Conservation (phyloP, 768 basidiomycete genomes). For the Boletus rubropictus region DNA sequence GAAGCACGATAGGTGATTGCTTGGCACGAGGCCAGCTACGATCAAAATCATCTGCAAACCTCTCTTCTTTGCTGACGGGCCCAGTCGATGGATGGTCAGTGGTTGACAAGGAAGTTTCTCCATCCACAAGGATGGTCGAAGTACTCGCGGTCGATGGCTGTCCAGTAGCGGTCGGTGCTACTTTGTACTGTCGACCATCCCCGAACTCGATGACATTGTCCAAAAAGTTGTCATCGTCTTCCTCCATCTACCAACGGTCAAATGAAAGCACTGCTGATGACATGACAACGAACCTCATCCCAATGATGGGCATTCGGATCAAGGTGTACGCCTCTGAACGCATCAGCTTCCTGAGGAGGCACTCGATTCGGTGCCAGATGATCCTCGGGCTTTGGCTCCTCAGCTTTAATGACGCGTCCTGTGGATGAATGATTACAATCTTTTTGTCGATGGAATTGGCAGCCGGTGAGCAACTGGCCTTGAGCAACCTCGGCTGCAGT, state of each 20-base stretch:
- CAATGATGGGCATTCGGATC: conserved; percentile 94
- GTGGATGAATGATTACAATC: conserved; percentile 13
- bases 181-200: conserved; percentile 88
- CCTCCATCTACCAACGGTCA: conserved; percentile 59
- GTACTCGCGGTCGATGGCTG: conserved; percentile 24
- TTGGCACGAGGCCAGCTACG: conserved; percentile 88
- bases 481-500: conserved; percentile 94
- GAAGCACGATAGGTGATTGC: conserved; percentile 40
- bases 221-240: conserved; percentile 88
- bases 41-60: conserved; percentile 92
- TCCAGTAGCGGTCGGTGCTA: conserved; percentile 45
- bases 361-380: conserved; percentile 48
- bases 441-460: background rate
- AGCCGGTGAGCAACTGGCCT: conserved; percentile 41
- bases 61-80: conserved; percentile 77
- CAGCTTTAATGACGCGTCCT: conserved; percentile 20
- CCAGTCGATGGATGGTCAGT: conserved; percentile 22
- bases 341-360: conserved; percentile 79
- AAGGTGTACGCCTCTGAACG: conserved; percentile 90
- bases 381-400: conserved; percentile 48
- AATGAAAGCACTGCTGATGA: background rate
- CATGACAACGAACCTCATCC: conserved; percentile 75
- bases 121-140: conserved; percentile 6
- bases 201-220: conserved; percentile 91
- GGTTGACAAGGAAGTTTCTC: conserved; percentile 12